phyloP scores from a whole-genome alignment of 257 asterid species.

The Solanum phureja region DNA sequence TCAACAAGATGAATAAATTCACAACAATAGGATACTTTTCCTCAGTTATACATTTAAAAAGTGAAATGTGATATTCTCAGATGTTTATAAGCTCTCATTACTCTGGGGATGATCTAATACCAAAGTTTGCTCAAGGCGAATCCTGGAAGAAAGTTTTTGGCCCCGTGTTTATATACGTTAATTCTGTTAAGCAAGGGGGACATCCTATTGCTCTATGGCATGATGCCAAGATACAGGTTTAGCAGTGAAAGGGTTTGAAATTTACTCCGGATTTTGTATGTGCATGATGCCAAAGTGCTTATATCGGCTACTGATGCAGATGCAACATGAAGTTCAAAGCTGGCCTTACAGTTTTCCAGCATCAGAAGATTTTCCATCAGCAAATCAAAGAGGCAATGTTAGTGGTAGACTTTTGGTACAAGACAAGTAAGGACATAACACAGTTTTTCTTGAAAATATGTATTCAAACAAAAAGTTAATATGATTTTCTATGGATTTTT shows the following conservation, averaged over 20 bases:
- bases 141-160: slow-evolving; percentile 73
- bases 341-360: slow-evolving; percentile 65
- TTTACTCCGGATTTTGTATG: not conserved
- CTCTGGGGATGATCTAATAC: slow-evolving; percentile 43
- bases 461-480: not conserved
- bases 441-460: not conserved
- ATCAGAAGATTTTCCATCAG: slow-evolving; percentile 39
- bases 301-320: not conserved
- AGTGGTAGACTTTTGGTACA: slow-evolving; percentile 43
- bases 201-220: slow-evolving; percentile 46
- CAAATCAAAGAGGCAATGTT: slow-evolving; percentile 39
- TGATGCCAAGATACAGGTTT: slow-evolving; percentile 59
- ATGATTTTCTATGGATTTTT: not conserved
- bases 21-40: not conserved
- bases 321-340: slow-evolving; percentile 30
- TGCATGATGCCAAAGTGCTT: not conserved
- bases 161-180: slow-evolving; percentile 56
- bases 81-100: slow-evolving; percentile 55
- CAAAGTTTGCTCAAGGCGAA: slow-evolving; percentile 47
- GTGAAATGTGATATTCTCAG: slow-evolving; percentile 10
- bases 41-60: not conserved
- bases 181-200: slow-evolving; percentile 23
- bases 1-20: not conserved
- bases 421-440: slow-evolving; percentile 31
- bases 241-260: not conserved